Conservation (phyloP, 2,329 filamentous ascomycete genomes). For the Chaetomium sp. region DNA sequence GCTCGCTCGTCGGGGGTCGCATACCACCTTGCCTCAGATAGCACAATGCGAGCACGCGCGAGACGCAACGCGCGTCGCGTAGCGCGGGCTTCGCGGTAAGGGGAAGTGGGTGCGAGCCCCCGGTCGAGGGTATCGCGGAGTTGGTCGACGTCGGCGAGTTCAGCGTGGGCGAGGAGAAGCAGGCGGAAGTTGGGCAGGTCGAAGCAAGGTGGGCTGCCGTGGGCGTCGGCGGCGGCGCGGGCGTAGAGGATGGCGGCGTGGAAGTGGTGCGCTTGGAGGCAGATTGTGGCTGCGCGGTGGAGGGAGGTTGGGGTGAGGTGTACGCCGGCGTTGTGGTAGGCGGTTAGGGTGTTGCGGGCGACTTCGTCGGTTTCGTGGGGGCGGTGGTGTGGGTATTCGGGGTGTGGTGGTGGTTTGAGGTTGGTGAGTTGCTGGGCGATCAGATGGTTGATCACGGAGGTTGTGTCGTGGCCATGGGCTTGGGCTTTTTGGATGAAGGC, state of each 20-base stretch:
- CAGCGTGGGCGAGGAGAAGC: conserved; percentile 24
- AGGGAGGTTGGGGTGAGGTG: conserved; percentile 23
- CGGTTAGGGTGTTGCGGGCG: conserved; percentile 20
- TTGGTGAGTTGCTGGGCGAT: conserved; percentile 33
- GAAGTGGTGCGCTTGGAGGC: conserved; percentile 25
- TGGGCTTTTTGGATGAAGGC: conserved; percentile 36
- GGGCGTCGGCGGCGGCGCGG: conserved; percentile 22
- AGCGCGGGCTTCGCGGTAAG: conserved; percentile 18
- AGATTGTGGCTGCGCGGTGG: conserved; percentile 27
- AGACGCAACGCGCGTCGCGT: conserved; percentile 20
- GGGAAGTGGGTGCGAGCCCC: conserved; percentile 15
- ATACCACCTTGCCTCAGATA: conserved; percentile 7
- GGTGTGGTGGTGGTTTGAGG: conserved; percentile 20
- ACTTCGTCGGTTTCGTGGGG: conserved; percentile 11
- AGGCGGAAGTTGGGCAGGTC: conserved; percentile 29
- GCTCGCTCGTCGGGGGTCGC: conserved; percentile 4
- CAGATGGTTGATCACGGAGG: conserved; percentile 34
- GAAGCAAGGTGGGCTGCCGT: conserved; percentile 22
- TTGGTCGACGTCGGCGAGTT: conserved; percentile 24
- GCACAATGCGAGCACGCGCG: conserved; percentile 20
- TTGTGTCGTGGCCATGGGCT: conserved; percentile 36
- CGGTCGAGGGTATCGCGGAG: conserved; percentile 20
- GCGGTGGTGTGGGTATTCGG: conserved; percentile 20
- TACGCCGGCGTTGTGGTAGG: conserved; percentile 22
- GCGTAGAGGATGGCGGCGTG: conserved; percentile 26